Conservation (phyloP, 805 yeast genomes). For the Candida mattraensis region DNA sequence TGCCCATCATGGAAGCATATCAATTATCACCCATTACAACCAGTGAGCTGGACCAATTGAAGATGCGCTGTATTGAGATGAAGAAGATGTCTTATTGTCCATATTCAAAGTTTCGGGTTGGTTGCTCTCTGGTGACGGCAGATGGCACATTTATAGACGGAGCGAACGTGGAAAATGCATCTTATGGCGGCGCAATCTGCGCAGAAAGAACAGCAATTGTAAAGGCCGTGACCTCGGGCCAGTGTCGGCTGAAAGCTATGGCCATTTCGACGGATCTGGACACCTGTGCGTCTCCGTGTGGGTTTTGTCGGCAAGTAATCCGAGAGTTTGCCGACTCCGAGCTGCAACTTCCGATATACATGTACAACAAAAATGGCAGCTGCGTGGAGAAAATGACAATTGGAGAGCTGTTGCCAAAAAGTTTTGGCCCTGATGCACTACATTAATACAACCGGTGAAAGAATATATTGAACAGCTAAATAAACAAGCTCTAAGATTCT, state of each 20-base stretch:
- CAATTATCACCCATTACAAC: no score
- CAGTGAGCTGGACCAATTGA: slow-evolving; percentile 13
- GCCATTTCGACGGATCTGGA: slow-evolving; percentile 66
- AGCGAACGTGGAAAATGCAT: slow-evolving; percentile 92
- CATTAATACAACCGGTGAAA: slow-evolving; percentile 10
- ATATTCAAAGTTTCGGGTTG: slow-evolving; percentile 79
- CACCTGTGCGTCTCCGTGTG: slow-evolving; percentile 79
- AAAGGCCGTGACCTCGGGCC: slow-evolving; percentile 49
- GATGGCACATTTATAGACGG: slow-evolving; percentile 57
- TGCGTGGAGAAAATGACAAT: slow-evolving; percentile 46
- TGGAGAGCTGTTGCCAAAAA: slow-evolving; percentile 69
- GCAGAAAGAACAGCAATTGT: slow-evolving; percentile 72
- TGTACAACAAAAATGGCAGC: slow-evolving; percentile 62
- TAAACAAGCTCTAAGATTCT: not conserved
- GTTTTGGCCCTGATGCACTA: slow-evolving; percentile 83
- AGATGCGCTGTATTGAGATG: slow-evolving; percentile 20
- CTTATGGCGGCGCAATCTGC: slow-evolving; percentile 75
- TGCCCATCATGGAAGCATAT: no score
- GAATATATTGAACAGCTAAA: not conserved
- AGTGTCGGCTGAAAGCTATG: slow-evolving; percentile 50
- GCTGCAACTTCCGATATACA: slow-evolving; percentile 51
- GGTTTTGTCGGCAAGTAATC: slow-evolving; percentile 88
- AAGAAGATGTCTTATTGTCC: slow-evolving; percentile 58
- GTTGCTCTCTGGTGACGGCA: slow-evolving; percentile 65
- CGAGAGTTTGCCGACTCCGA: slow-evolving; percentile 67